phyloP scores from a whole-genome alignment of 352 stramenopile species.

The Phytophthora aleatoria region DNA sequence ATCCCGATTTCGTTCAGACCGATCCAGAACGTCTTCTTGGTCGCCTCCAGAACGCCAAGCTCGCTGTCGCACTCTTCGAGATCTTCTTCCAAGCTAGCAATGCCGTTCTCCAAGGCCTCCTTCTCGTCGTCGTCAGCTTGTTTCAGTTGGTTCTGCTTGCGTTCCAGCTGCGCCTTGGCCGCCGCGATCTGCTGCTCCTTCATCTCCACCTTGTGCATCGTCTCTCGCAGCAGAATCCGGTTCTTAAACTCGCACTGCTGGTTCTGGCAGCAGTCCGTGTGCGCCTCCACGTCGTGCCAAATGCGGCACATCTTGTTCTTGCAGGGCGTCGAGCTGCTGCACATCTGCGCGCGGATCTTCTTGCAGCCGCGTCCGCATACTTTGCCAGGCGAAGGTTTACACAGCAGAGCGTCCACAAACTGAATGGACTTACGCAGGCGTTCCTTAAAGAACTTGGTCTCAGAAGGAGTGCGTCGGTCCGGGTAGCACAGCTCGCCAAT shows the following conservation, averaged over 20 bases:
- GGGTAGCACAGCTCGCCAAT: slow-evolving; percentile 72
- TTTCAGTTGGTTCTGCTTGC: slow-evolving; percentile 52
- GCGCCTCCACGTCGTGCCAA: slow-evolving; percentile 75
- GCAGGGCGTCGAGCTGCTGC: slow-evolving; percentile 56
- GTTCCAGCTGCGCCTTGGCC: slow-evolving; percentile 43
- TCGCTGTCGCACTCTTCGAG: slow-evolving; percentile 60
- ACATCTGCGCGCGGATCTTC: slow-evolving; percentile 67
- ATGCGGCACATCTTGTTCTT: slow-evolving; percentile 71
- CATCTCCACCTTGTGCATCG: slow-evolving; percentile 60
- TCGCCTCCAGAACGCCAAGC: slow-evolving; percentile 68
- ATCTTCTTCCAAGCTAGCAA: slow-evolving; percentile 26
- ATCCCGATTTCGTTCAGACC: slow-evolving; percentile 46
- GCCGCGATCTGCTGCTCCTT: slow-evolving; percentile 56
- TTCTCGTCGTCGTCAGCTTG: slow-evolving; percentile 46
- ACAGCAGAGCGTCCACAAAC: slow-evolving; percentile 75
- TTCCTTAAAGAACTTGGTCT: slow-evolving; percentile 74
- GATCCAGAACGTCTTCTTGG: slow-evolving; percentile 40
- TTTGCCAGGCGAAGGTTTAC: slow-evolving; percentile 55
- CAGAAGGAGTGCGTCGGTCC: slow-evolving; percentile 45
- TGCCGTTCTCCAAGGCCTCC: slow-evolving; percentile 39
- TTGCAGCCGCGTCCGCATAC: slow-evolving; percentile 50
- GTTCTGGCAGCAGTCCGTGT: slow-evolving; percentile 70
- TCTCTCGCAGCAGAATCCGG: slow-evolving; percentile 70
- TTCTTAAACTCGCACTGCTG: slow-evolving; percentile 71
- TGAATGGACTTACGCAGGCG: slow-evolving; percentile 66